phyloP scores from a whole-genome alignment of 192 early-diverging fungal genomes.

The Entomortierella chlamydospora region DNA sequence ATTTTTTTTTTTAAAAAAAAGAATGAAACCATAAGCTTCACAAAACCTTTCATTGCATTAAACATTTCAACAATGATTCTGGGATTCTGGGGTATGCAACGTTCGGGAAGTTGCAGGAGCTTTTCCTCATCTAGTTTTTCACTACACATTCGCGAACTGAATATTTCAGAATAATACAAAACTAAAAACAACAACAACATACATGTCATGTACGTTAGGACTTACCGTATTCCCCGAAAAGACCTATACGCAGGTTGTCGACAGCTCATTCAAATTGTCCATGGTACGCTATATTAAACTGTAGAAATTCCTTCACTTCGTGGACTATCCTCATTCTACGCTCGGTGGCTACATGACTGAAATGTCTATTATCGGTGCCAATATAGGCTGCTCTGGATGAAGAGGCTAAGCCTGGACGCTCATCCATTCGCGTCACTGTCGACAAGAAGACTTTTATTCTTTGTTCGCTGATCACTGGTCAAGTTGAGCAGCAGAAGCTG shows the following conservation, averaged over 20 bases:
- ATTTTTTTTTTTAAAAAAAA: background rate
- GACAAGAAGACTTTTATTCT: constrained; percentile 81
- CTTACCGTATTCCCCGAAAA: constrained; percentile 77
- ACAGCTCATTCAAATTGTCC: constrained; percentile 81
- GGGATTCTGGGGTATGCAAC: constrained; percentile 67
- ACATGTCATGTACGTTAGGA: constrained; percentile 30
- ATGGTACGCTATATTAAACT: constrained; percentile 73
- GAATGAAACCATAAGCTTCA: background rate
- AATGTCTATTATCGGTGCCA: background rate
- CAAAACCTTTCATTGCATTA: background rate
- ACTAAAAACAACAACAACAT: background rate
- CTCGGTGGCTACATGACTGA: too few species aligned
- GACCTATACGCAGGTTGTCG: constrained; percentile 82
- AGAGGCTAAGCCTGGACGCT: constrained; percentile 63
- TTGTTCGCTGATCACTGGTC: constrained; percentile 83
- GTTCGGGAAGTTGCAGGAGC: background rate
- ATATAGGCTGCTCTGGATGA: constrained; percentile 78
- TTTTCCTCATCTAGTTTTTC: background rate
- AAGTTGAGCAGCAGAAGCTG: constrained; percentile 78
- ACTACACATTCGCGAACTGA: background rate
- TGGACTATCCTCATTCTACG: too few species aligned
- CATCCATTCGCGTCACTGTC: constrained; percentile 75
- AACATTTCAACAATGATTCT: constrained; percentile 55
- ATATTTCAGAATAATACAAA: background rate
- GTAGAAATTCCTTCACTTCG: too few species aligned